Base-by-base conservation (phyloP, 2,329 filamentous ascomycete genomes). In the Coleophoma eucalyptorum region DNA sequence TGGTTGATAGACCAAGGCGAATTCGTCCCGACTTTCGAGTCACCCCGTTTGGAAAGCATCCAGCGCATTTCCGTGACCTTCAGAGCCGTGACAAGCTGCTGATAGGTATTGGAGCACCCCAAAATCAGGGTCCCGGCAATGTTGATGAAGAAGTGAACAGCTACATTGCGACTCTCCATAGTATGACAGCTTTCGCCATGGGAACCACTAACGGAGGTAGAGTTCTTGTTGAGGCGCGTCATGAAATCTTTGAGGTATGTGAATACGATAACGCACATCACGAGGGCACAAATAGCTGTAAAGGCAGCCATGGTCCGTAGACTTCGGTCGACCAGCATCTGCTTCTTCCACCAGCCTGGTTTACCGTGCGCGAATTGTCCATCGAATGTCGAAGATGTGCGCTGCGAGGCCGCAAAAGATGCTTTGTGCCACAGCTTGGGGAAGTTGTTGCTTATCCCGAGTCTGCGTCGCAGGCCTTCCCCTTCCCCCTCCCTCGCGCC, bases 91-190 rank as follows among this genome's bases (percentile, higher is more conserved):
- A 54, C 50, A 15, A 59, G 40, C 35, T 58, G 55, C 20, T 59
- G 55, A 53, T 59, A 59, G 4, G 55, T 59, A 46, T 59, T 58
- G 4, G 57, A 59, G 26, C 55, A 56, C 20, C 57, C 55, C 12
- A 58, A 18, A 31, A 59, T 47, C 54, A 59, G 56, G 2, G 54
- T 59, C 3, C 52, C 57, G 4, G 52, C 55, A 37, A 59, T 58
- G 37, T 58, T 59, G 18, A 58, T 56, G 13, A 56, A 56, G 15
- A 58, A 43, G 46, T 58, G 54, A 13, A 50, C 43, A 20, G 49
- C 55, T 48, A 55, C 42, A 49, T 59, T 58, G 33, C 49, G 52
- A 4, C 26, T 48, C 34, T 56, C 52, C 43, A 53, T 49, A 6
- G 35, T 43, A 11, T 20, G 26, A 49, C 57, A 59, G 20, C 55